A percentile compares a stretch with the other conserved stretches of the same genome.
Conservation (phyloP, 2,329 filamentous ascomycete species). For the Achaetomium macrosporum region DNA sequence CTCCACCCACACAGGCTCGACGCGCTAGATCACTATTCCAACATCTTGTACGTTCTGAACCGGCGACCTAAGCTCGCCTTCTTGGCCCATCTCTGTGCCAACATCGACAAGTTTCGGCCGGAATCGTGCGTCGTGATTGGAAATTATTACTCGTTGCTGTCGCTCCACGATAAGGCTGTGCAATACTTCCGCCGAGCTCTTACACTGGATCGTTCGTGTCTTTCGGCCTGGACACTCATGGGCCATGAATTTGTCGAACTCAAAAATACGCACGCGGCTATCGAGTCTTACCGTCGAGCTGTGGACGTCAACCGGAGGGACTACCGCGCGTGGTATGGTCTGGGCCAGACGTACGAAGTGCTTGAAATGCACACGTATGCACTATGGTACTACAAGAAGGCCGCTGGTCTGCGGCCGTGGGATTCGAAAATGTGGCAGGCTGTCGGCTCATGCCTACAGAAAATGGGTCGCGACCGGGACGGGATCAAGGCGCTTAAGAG, state of each 20-base stretch:
- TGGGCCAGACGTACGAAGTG: conserved; percentile 95
- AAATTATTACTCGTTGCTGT: conserved; percentile 93
- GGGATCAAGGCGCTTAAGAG: conserved; percentile 94
- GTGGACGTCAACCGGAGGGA: conserved; percentile 95
- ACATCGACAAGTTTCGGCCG: conserved; percentile 90
- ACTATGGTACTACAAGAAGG: conserved; percentile 95
- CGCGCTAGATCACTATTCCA: conserved; percentile 91
- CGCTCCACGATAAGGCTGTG: conserved; percentile 94
- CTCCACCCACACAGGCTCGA: conserved; percentile 71
- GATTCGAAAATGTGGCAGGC: conserved; percentile 99
- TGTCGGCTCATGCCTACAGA: conserved; percentile 84
- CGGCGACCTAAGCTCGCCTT: conserved; percentile 85
- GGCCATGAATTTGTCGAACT: conserved; percentile 98
- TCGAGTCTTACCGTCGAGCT: conserved; percentile 91
- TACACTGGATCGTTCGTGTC: conserved; percentile 80
- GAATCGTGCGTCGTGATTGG: conserved; percentile 96
- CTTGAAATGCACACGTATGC: conserved; percentile 98
- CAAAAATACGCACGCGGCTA: conserved; percentile 96
- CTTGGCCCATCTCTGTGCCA: conserved; percentile 82
- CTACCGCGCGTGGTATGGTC: conserved; percentile 95
- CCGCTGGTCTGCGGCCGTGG: conserved; percentile 86
- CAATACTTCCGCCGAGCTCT: conserved; percentile 94
- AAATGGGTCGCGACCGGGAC: conserved; percentile 80
- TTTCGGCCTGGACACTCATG: conserved; percentile 98
- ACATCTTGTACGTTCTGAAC: conserved; percentile 92